phyloP scores from a whole-genome alignment of 257 asterid genomes.

The Misopates orontium region DNA sequence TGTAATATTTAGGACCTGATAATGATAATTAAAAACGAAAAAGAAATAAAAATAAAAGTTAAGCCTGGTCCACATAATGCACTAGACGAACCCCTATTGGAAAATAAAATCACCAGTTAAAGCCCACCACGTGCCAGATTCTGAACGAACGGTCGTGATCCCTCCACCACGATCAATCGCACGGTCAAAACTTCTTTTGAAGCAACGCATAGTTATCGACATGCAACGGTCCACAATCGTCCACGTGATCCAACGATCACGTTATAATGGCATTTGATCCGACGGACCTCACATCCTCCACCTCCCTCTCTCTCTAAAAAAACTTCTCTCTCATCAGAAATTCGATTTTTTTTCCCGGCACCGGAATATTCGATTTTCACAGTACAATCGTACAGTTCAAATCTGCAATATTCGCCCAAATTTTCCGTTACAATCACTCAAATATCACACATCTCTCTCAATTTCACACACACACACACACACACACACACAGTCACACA shows the following conservation, averaged over 20 bases:
- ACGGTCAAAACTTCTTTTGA: conserved; percentile 31
- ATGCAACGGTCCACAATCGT: conserved; percentile 40
- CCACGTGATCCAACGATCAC: conserved; percentile 57
- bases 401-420: background rate
- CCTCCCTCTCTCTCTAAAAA: conserved; percentile 14
- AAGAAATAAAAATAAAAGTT: background rate
- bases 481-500: too few relatives aligned
- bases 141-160: conserved; percentile 43
- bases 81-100: conserved; percentile 30
- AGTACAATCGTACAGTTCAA: too few relatives aligned
- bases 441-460: background rate
- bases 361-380: conserved; percentile 25
- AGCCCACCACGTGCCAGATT: conserved; percentile 47
- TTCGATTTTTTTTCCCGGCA: conserved; percentile 24
- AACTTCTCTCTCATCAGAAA: conserved; percentile 1
- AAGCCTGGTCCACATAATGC: conserved; percentile 31
- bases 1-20: too few relatives aligned
- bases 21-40: background rate
- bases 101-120: conserved; percentile 21
- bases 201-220: conserved; percentile 44
- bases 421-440: background rate
- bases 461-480: too few relatives aligned
- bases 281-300: conserved; percentile 49
- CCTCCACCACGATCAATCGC: conserved; percentile 46
- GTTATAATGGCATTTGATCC: conserved; percentile 59